Conservation (phyloP, 208 protist species). For the Leishmania martiniquensis region DNA sequence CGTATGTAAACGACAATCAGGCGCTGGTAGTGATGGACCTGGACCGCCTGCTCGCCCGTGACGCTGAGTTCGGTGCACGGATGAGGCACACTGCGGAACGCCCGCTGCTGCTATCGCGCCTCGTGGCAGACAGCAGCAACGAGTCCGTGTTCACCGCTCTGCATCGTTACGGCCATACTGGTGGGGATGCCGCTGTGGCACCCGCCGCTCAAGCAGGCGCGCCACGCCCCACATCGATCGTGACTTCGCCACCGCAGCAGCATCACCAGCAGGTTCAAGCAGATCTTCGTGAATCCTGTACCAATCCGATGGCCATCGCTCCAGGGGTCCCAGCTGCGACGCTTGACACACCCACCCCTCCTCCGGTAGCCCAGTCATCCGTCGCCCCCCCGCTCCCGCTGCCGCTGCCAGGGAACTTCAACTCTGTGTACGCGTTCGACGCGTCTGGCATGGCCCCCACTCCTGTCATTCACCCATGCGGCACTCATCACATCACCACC, state of each 20-base stretch:
- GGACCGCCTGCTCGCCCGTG: conserved; percentile 50
- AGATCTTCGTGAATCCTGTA: conserved; percentile 13
- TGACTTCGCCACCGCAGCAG: conserved; percentile 7
- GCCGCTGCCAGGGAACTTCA: background rate
- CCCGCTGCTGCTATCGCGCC: conserved; percentile 51
- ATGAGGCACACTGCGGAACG: conserved; percentile 55
- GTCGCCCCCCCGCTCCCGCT: background rate
- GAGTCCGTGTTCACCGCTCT: conserved; percentile 23
- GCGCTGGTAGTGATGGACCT: conserved; percentile 52
- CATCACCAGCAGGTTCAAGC: conserved; percentile 12
- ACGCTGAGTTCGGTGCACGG: conserved; percentile 43
- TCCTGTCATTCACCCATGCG: conserved; percentile 56
- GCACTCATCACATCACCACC: conserved; percentile 49
- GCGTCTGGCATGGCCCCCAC: conserved; percentile 37
- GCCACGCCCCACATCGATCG: background rate
- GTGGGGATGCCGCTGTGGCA: conserved; percentile 2
- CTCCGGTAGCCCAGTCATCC: background rate
- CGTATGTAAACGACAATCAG: conserved; percentile 24
- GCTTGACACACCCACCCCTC: background rate
- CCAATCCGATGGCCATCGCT: conserved; percentile 18
- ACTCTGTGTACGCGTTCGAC: conserved; percentile 1
- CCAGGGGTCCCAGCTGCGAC: background rate
- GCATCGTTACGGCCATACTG: conserved; percentile 18
- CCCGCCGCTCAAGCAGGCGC: background rate
- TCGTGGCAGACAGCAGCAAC: conserved; percentile 20